Evolutionary conservation across 495 filamentous ascomycete species (phyloP).

Genomic region (Penicillium pulvis): DNA sequence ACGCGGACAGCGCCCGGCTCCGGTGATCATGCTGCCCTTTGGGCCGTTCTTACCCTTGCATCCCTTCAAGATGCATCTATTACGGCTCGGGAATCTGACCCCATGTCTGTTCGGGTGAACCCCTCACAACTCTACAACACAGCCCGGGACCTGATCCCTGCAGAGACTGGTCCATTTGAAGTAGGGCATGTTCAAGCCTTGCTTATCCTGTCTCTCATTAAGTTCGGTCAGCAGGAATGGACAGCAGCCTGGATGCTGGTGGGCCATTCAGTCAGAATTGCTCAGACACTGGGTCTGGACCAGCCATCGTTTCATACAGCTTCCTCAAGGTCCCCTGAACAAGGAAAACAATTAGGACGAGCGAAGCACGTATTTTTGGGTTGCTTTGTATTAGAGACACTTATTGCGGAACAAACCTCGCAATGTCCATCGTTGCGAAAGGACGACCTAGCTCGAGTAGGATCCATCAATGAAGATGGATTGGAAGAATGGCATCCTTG

Average conservation of each 20-base stretch:
- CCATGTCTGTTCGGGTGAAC: constrained; percentile 19
- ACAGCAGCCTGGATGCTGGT: constrained; percentile 60
- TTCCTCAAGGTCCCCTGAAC: constrained; percentile 15
- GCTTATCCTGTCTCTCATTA: constrained; percentile 60
- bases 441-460: constrained; percentile 47
- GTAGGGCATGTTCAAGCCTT: constrained; percentile 65
- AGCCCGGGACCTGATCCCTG: constrained; percentile 58
- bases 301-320: constrained; percentile 18
- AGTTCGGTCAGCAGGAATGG: constrained; percentile 56
- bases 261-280: constrained; percentile 60
- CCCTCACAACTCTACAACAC: constrained; percentile 51
- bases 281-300: constrained; percentile 48
- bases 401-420: constrained; percentile 56
- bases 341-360: constrained; percentile 29
- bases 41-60: constrained; percentile 59
- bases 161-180: constrained; percentile 53
- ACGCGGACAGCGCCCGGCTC: constrained; percentile 36
- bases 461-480: constrained; percentile 59
- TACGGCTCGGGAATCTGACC: constrained; percentile 30
- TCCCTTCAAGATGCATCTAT: constrained; percentile 51
- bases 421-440: constrained; percentile 54
- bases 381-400: constrained; percentile 66
- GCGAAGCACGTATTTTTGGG: constrained; percentile 57
- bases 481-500: constrained; percentile 74
- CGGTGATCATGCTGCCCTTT: constrained; percentile 63